phyloP scores from a whole-genome alignment of 208 protist genomes.

The Naegleria gruberi region DNA sequence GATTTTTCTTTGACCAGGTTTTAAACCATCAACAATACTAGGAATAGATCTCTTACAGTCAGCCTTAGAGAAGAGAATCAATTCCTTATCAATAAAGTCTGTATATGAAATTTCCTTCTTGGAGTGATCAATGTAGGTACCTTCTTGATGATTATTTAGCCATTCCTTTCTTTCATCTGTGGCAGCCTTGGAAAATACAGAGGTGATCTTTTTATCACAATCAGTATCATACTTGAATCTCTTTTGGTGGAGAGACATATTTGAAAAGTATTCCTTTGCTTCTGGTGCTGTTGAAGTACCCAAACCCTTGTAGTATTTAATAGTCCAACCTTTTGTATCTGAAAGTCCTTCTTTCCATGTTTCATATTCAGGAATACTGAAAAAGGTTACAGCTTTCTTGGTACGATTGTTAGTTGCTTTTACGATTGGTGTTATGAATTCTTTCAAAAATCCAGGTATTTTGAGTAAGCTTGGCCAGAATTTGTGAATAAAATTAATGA shows the following conservation, averaged over 20 bases:
- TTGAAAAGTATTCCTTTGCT: constrained; percentile 98
- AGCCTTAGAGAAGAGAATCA: constrained; percentile 97
- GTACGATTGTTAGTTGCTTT: constrained; percentile 81
- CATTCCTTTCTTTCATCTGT: constrained; percentile 97
- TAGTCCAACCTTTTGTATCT: constrained; percentile 73
- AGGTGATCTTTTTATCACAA: constrained; percentile 78
- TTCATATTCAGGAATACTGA: constrained; percentile 97
- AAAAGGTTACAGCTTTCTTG: constrained; percentile 82
- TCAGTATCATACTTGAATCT: constrained; percentile 75
- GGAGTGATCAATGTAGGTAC: constrained; percentile 78
- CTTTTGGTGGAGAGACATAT: constrained; percentile 91
- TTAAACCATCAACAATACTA: constrained; percentile 96
- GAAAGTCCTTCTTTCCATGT: constrained; percentile 76
- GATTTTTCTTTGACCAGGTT: constrained; percentile 99
- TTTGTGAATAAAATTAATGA: constrained; percentile 99
- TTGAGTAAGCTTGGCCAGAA: constrained; percentile 97
- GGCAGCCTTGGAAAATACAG: constrained; percentile 96
- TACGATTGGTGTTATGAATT: constrained; percentile 99
- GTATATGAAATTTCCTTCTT: constrained; percentile 70
- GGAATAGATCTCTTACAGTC: constrained; percentile 88
- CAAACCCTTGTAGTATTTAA: constrained; percentile 99
- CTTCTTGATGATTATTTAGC: constrained; percentile 82
- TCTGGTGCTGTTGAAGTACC: constrained; percentile 90
- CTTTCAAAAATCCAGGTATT: constrained; percentile 89
- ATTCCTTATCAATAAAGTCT: constrained; percentile 98